Percentiles rank a stretch among this genome's conserved stretches.
Conservation (phyloP, 306 rosid species). For the Glycyrrhiza uralensis region DNA sequence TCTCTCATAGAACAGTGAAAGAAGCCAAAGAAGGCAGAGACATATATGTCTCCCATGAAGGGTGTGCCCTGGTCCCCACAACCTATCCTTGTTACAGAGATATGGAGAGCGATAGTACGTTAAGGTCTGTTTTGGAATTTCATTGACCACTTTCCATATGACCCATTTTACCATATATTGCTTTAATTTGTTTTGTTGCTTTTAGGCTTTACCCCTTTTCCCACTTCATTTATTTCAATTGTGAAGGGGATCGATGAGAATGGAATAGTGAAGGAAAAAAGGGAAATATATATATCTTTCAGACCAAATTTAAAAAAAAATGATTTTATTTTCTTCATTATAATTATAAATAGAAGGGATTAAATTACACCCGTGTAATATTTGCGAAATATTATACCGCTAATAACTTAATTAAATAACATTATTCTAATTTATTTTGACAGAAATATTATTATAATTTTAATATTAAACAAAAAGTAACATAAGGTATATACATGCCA, state of each 20-base stretch:
- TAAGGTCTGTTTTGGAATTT: conserved; percentile 35
- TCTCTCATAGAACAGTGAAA: conserved; percentile 20
- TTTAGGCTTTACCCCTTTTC: conserved; percentile 25
- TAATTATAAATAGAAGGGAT: no score
- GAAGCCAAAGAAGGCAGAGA: conserved; percentile 43
- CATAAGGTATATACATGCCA: no score
- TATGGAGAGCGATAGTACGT: conserved; percentile 53
- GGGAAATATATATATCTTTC: no score
- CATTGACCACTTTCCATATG: conserved; percentile 24
- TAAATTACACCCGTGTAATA: no score
- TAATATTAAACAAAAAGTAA: no score
- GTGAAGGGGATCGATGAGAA: neutral
- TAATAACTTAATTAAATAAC: no score
- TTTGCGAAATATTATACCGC: no score
- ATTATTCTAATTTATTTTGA: no score
- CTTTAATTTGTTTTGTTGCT: conserved; percentile 15
- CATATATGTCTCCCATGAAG: conserved; percentile 70
- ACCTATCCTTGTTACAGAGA: conserved; percentile 34
- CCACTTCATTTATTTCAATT: conserved; percentile 20
- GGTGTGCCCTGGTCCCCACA: conserved; percentile 62
- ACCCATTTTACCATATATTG: neutral
- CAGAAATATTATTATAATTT: no score
- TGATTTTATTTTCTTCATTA: no score
- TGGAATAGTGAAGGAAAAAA: neutral
- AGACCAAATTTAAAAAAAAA: no score